Evolutionary conservation across 306 rosid genomes (phyloP), one percentile per base, ranked within the genome.

Genomic region (Oxytropis ochrocephala): DNA sequence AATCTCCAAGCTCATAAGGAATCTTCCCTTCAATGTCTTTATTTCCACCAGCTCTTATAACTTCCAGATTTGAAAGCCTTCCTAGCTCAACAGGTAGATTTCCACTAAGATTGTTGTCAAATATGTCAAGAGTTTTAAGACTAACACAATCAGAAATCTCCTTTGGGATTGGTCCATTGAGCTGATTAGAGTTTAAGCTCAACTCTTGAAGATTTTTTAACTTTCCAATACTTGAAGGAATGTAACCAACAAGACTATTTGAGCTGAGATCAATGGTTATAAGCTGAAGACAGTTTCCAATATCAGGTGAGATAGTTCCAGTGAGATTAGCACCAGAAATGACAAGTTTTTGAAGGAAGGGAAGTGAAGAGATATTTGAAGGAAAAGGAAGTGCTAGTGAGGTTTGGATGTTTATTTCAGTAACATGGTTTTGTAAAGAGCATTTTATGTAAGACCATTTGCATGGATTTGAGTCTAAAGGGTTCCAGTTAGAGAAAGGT

Each of bases 31-130:
- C 77, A 13, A 92, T 74, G 29, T 72, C 95, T 36, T 75, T 89
- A 75, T 92, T 92, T 11, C 97, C 97, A 29, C 97, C 96, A 1
- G 86, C 96, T 39, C 95, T 77, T 64, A 89, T 58, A 47, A 74
- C 83, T 71, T 84, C 88, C 43, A 92, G 75, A 72, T 78, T 84
- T 62, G 64, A 66, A 42, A 92, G 79, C 7, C 75, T 85, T 1
- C 95, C 95, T 0, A 92, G 44, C 53, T 81, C 85, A 38, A 65
- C 57, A 1, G 97, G 95, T 72, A 89, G 62, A 27, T 29, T 55
- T 17, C 92, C 95, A 56, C 75, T 79, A 3, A 92, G 80, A 17
- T 39, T 71, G 49, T 92, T 92, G 18, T 92, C 97, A 18, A 82
- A 89, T 3, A 92, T 42, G 73, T 77, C 67, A 39, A 92, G 85